phyloP scores from a whole-genome alignment of 495 filamentous ascomycete species.

The Xylaria venustula region DNA sequence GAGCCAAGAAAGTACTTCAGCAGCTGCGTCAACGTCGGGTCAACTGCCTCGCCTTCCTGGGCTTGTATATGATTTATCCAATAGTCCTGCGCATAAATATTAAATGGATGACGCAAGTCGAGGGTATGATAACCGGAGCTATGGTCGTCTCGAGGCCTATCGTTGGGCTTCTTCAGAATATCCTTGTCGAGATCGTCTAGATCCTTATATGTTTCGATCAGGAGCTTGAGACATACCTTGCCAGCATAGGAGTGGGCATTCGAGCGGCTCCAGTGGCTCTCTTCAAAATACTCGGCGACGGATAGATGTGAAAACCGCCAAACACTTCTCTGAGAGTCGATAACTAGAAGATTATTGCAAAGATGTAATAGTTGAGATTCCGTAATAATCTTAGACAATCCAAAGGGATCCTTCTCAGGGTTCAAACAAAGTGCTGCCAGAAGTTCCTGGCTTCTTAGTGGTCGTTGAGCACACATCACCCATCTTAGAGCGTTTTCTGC shows the following conservation, averaged over 20 bases:
- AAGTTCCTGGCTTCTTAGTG: constrained; percentile 20
- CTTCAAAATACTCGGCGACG: not conserved
- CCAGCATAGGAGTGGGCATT: not conserved
- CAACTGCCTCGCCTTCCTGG: not conserved
- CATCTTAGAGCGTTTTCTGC: constrained; percentile 33
- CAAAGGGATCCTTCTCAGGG: constrained; percentile 1
- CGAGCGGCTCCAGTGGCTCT: not conserved
- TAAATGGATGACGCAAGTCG: not conserved
- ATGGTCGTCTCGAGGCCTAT: too few species aligned
- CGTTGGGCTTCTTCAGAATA: too few species aligned
- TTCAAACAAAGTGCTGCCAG: constrained; percentile 14
- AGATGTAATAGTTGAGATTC: constrained; percentile 15
- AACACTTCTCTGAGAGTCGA: constrained; percentile 14
- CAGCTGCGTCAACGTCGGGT: not conserved
- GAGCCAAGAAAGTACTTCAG: not conserved
- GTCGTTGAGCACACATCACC: constrained; percentile 29
- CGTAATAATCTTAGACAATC: not conserved
- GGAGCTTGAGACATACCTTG: not conserved
- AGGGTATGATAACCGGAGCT: too few species aligned
- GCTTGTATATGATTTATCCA: not conserved
- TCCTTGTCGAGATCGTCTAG: too few species aligned
- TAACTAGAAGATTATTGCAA: constrained; percentile 16
- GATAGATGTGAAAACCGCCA: constrained; percentile 20
- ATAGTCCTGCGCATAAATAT: not conserved
- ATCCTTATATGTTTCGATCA: not conserved